Percentiles rank a stretch among this genome's conserved stretches.
phyloP scores from a whole-genome alignment of 352 stramenopile genomes.

The Phytophthora kernoviae region DNA sequence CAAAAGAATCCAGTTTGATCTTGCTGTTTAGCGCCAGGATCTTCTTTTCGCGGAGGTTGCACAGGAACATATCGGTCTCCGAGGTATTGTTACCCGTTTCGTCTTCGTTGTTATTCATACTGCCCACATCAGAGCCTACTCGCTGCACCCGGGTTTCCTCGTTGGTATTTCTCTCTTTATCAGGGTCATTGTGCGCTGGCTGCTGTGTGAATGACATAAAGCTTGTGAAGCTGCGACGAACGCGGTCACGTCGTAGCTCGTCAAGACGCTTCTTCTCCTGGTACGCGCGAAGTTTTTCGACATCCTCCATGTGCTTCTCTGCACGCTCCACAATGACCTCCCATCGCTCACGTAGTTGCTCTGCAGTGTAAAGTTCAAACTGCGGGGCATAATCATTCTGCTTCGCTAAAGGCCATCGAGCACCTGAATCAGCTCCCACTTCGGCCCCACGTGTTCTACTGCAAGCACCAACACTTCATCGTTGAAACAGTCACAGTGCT shows the following conservation, averaged over 20 bases:
- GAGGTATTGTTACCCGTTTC: neutral
- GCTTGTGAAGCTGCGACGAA: constrained; percentile 40
- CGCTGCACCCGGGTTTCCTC: constrained; percentile 4
- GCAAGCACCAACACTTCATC: constrained; percentile 68
- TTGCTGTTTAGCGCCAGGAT: constrained; percentile 59
- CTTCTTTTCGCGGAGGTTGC: constrained; percentile 62
- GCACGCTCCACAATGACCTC: constrained; percentile 59
- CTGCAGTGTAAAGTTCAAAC: constrained; percentile 59
- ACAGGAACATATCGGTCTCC: constrained; percentile 30
- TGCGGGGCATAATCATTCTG: constrained; percentile 50
- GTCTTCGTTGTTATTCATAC: constrained; percentile 2
- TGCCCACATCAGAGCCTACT: constrained; percentile 6
- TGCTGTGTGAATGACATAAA: constrained; percentile 29
- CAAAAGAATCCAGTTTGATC: constrained; percentile 56
- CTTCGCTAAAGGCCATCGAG: constrained; percentile 55
- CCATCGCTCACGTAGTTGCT: constrained; percentile 70
- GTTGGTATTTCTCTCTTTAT: constrained; percentile 3
- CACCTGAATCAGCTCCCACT: constrained; percentile 70
- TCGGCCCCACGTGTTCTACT: constrained; percentile 58
- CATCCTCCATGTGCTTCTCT: constrained; percentile 58
- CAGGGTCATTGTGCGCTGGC: constrained; percentile 4
- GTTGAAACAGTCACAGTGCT: constrained; percentile 76
- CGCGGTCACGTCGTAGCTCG: constrained; percentile 23
- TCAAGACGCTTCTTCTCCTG: constrained; percentile 56
- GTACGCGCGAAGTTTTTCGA: constrained; percentile 64